phyloP scores from a whole-genome alignment of 2,329 filamentous ascomycete species.

The Paecilomyces variotii region DNA sequence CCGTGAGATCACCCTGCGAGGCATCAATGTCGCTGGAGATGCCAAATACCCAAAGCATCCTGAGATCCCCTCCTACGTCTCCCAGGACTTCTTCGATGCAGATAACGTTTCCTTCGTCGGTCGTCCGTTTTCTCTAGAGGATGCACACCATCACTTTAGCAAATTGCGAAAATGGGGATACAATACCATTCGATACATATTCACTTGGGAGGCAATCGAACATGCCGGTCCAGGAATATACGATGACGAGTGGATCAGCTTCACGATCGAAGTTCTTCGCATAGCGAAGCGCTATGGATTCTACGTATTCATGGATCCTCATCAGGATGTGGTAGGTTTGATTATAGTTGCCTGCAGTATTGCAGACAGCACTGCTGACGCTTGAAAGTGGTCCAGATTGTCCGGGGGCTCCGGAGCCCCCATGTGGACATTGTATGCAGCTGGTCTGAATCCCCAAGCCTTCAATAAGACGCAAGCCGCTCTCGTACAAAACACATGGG shows the following conservation, averaged over 20 bases:
- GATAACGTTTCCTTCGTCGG: constrained; percentile 85
- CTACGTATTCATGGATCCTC: constrained; percentile 96
- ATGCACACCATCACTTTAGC: constrained; percentile 79
- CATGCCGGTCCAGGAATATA: constrained; percentile 83
- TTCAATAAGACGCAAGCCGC: constrained; percentile 86
- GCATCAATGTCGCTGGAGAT: constrained; percentile 89
- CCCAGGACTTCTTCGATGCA: constrained; percentile 79
- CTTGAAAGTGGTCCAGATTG: constrained; percentile 74
- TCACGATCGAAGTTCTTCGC: constrained; percentile 78
- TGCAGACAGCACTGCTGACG: constrained; percentile 18
- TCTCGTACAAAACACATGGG: constrained; percentile 89
- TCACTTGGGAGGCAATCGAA: constrained; percentile 99
- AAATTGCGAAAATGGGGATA: constrained; percentile 83
- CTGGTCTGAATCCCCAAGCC: constrained; percentile 75
- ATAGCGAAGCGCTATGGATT: constrained; percentile 86
- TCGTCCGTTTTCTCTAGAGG: constrained; percentile 72
- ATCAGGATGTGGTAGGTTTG: constrained; percentile 81
- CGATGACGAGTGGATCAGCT: constrained; percentile 86
- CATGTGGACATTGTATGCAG: constrained; percentile 96
- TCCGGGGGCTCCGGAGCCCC: constrained; percentile 92
- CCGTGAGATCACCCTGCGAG: constrained; percentile 79
- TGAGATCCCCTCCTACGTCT: constrained; percentile 69
- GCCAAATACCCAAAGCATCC: constrained; percentile 81
- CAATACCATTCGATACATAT: constrained; percentile 93
- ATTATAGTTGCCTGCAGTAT: background rate